Evolutionary conservation across 345 rosid genomes (phyloP).

Genomic region (Cardamine chenopodiifolia): DNA sequence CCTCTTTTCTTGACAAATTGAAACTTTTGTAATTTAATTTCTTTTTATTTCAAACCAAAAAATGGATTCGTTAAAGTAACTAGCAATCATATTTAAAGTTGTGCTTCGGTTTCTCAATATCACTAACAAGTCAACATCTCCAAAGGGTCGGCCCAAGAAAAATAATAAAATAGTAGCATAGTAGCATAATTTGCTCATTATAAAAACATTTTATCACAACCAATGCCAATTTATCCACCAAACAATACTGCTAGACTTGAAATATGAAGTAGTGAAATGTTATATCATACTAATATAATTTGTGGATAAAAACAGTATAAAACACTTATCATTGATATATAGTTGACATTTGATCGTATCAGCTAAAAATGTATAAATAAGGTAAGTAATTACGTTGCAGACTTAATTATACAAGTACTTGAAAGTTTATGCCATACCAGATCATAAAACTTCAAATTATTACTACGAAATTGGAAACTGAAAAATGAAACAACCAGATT

Average conservation of each 20-base stretch:
- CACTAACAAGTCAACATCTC: slow-evolving; percentile 38
- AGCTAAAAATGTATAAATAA: neutral
- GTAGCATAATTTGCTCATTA: neutral
- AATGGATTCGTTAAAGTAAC: slow-evolving; percentile 27
- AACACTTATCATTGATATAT: neutral
- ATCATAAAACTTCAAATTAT: neutral
- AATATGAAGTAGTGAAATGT: neutral
- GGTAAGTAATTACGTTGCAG: neutral
- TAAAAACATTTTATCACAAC: too few species aligned
- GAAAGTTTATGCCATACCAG: neutral
- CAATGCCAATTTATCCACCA: too few species aligned
- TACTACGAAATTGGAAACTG: too few species aligned
- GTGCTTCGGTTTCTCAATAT: slow-evolving; percentile 29
- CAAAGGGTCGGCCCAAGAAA: slow-evolving; percentile 16
- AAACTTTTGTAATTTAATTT: slow-evolving; percentile 23
- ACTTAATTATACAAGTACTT: neutral
- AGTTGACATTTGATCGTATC: too few species aligned
- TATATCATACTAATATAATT: neutral
- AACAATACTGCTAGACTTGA: neutral
- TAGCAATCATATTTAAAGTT: slow-evolving; percentile 29
- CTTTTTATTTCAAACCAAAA: neutral
- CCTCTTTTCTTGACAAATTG: slow-evolving; percentile 37
- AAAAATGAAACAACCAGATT: neutral
- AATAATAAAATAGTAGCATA: neutral
- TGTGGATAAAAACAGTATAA: neutral